phyloP scores from a whole-genome alignment of 108 stramenopile genomes.

The Aurantiochytrium sp. region DNA sequence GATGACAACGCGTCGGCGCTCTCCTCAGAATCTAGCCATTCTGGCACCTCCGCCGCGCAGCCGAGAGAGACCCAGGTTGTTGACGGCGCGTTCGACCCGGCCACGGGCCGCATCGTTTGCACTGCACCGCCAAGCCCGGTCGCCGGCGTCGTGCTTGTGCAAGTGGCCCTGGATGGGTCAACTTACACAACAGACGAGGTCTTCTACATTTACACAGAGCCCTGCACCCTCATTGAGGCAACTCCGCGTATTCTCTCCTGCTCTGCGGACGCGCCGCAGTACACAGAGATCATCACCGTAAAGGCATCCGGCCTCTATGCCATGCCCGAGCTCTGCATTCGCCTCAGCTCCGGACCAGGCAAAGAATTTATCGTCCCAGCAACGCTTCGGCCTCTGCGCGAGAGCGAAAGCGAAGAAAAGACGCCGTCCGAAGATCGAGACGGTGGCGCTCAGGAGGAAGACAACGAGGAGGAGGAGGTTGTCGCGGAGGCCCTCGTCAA shows the following conservation, averaged over 20 bases:
- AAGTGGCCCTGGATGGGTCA: background rate
- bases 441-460: background rate
- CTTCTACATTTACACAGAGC: slow-evolving; percentile 7
- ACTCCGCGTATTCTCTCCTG: background rate
- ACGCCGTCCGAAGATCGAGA: background rate
- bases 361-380: background rate
- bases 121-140: background rate
- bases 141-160: background rate
- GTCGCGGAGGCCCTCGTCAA: background rate
- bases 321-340: background rate
- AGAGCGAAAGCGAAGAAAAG: too few species aligned
- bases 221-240: background rate
- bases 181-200: background rate
- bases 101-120: background rate
- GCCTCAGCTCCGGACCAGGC: background rate
- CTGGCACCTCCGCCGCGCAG: background rate
- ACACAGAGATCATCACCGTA: background rate
- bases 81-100: background rate
- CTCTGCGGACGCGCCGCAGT: background rate
- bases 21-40: background rate
- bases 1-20: background rate
- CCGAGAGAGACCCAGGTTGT: background rate
- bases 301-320: background rate
- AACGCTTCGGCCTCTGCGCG: background rate
- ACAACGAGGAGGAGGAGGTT: background rate